Base-by-base conservation (phyloP, 352 stramenopile genomes). In the Phytophthora nicotianae region DNA sequence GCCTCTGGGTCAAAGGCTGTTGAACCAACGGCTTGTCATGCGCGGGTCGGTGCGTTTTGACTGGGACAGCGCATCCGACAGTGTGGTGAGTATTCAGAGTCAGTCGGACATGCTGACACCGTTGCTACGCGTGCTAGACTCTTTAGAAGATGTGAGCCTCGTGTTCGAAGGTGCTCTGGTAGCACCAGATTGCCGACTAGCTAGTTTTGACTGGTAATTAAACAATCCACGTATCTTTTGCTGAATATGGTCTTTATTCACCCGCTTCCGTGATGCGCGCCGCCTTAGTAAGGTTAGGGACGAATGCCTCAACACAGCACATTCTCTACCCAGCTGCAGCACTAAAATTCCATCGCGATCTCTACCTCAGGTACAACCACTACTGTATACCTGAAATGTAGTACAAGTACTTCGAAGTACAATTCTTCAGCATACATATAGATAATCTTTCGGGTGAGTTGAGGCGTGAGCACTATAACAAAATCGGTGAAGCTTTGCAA, bases 81-180 rank as follows among this genome's bases (percentile, higher is more conserved):
- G 20, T 11, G 42, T 49, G 6, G 42, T 32, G 11, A 24, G 20
- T 0, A 32, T 21, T 24, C 11, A 19, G 7, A 32, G 13, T 21
- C 20, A 29, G 10, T 49, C 42, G 20, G 42, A 49, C n/a, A 49
- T 49, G 42, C 10, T 32, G 19, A 49, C 42, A 20, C 19, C 42
- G 10, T 14, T 49, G 42, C 21, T 49, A 10, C 42, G 4, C 16
- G 20, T 49, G 42, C 20, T 49, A 4, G 42, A 21, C 14, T 33
- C 7, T 23, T 58, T 33, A 5, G 33, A 50, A n/a, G 38, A 58
- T 33, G 50, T 50, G 19, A 57, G 50, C 5, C 20, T 29, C 21
- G 42, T 19, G 21, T 47, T 47, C 16, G 10, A 24, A 9, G 20
- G 40, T n/a, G 42, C 42, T 49, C 42, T 29, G 20, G 42, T 49